Percentiles rank a stretch among this genome's conserved stretches.
Conservation (phyloP, 106 monocot genomes). For the Platanthera guangdongensis region DNA sequence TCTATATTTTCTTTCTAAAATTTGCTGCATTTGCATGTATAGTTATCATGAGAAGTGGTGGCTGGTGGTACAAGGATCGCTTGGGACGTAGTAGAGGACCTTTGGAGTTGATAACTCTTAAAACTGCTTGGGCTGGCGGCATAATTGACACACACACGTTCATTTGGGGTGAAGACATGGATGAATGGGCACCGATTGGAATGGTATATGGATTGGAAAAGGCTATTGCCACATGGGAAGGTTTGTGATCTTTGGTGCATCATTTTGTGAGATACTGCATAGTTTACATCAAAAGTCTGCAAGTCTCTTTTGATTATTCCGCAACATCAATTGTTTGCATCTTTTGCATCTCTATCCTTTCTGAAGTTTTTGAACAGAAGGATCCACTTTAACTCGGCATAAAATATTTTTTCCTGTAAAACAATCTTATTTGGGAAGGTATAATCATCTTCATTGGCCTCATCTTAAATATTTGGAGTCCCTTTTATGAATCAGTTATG, state of each 20-base stretch:
- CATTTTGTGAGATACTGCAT: not conserved
- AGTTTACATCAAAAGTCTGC: too few species aligned
- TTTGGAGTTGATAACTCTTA: constrained; percentile 70
- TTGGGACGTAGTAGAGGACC: constrained; percentile 86
- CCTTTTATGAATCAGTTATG: not conserved
- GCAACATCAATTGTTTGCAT: not conserved
- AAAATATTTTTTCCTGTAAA: not conserved
- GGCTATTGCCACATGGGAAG: constrained; percentile 92
- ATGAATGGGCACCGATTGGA: constrained; percentile 91
- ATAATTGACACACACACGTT: constrained; percentile 84
- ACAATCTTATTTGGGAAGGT: not conserved
- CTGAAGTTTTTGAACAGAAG: too few species aligned
- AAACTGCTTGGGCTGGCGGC: constrained; percentile 89
- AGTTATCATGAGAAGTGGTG: constrained; percentile 82
- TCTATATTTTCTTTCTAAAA: not conserved
- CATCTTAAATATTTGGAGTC: not conserved
- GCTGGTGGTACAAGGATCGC: constrained; percentile 88
- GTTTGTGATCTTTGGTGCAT: constrained; percentile 21
- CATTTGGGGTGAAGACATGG: constrained; percentile 93
- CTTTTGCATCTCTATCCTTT: too few species aligned
- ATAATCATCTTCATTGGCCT: not conserved
- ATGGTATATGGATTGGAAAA: constrained; percentile 84
- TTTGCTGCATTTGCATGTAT: constrained; percentile 7
- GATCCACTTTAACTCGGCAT: not conserved
- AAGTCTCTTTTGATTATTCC: not conserved